A percentile compares a stretch with the other conserved stretches of the same genome.
These are phyloP conservation scores for Ophiostoma quercus DNA, from an alignment of 2,329 filamentous ascomycete genomes.

Conservation along the genomic window DNA sequence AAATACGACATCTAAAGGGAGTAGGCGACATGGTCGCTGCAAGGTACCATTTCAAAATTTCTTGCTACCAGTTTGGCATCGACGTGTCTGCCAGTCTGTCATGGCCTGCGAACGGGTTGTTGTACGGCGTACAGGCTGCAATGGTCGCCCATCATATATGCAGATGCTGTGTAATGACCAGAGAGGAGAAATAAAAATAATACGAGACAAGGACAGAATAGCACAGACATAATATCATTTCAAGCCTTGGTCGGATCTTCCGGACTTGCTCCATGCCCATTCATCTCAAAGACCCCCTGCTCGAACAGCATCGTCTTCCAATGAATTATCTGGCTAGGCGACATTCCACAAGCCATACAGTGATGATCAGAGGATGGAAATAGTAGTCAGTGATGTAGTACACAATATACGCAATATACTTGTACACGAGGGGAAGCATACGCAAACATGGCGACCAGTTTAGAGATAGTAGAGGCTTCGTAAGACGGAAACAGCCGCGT, in stretches of 20 bases:
- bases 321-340: background rate
- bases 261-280: background rate
- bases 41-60: background rate
- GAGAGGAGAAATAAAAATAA: background rate
- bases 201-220: background rate
- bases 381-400: background rate
- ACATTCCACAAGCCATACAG: background rate
- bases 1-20: background rate
- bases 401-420: background rate
- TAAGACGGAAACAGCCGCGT: background rate
- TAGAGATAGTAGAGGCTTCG: background rate
- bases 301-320: background rate
- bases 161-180: background rate
- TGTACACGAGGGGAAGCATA: background rate
- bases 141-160: background rate
- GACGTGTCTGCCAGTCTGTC: background rate
- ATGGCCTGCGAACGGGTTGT: background rate
- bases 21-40: background rate
- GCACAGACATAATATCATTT: background rate
- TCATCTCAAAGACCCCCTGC: background rate
- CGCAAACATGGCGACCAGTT: background rate
- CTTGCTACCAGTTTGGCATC: background rate
- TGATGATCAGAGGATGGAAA: background rate
- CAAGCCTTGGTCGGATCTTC: background rate
- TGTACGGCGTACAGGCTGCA: slow-evolving; percentile 1